Percentiles rank a stretch among this genome's conserved stretches.
phyloP scores from a whole-genome alignment of 306 rosid genomes.

The Malus fusca region DNA sequence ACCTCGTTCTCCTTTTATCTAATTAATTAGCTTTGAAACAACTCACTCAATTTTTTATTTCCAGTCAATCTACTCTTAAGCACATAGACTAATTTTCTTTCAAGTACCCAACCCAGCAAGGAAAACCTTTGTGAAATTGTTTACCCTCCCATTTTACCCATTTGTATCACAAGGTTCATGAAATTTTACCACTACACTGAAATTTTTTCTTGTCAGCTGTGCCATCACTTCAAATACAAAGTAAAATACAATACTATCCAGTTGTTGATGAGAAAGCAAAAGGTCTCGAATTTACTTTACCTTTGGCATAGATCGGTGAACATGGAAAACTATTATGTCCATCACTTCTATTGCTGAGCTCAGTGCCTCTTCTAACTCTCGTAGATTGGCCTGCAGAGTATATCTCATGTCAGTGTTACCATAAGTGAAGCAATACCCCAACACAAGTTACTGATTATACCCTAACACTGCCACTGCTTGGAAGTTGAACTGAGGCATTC shows the following conservation, averaged over 20 bases:
- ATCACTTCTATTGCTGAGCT: slow-evolving; percentile 52
- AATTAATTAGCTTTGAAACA: not conserved
- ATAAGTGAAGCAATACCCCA: not conserved
- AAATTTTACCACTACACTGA: not conserved
- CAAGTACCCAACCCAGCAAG: not conserved
- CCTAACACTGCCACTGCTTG: slow-evolving; percentile 52
- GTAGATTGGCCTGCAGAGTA: slow-evolving; percentile 49
- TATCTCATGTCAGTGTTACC: not conserved
- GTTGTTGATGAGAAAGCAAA: not conserved
- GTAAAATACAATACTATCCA: not conserved
- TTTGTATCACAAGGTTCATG: not conserved
- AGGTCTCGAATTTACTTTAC: slow-evolving; percentile 17
- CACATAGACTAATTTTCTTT: too few relatives aligned
- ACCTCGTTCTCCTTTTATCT: too few relatives aligned
- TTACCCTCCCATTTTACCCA: not conserved
- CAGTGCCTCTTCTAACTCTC: slow-evolving; percentile 56
- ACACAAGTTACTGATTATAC: slow-evolving; percentile 28
- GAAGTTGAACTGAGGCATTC: slow-evolving; percentile 67
- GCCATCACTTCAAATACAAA: not conserved
- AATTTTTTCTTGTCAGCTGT: not conserved
- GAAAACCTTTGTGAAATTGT: not conserved
- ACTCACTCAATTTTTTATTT: not conserved
- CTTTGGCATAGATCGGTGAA: slow-evolving; percentile 53
- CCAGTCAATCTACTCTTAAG: not conserved
- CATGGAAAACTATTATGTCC: slow-evolving; percentile 43